Evolutionary conservation across 768 basidiomycete species (phyloP).

Genomic region (Cubamyces sp.): DNA sequence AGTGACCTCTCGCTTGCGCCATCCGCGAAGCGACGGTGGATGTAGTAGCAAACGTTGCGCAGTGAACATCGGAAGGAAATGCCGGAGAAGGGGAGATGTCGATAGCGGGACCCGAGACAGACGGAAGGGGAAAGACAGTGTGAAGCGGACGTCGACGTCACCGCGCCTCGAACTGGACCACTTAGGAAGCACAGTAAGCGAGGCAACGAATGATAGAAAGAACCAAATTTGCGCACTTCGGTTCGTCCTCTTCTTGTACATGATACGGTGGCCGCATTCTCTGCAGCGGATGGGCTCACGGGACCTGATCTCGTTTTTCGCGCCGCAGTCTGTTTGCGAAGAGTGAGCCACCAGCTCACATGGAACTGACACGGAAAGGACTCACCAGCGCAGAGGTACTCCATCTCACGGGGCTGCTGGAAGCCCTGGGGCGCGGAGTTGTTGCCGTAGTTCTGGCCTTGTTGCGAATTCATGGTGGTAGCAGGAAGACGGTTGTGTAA

Average conservation of each 20-base stretch:
- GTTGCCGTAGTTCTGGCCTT: slow-evolving; percentile 30
- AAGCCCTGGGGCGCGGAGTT: slow-evolving; percentile 31
- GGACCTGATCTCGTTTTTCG: slow-evolving; percentile 87
- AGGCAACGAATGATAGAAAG: not conserved
- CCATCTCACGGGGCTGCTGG: slow-evolving; percentile 62
- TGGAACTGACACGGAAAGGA: not conserved
- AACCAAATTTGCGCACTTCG: slow-evolving; percentile 65
- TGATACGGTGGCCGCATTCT: slow-evolving; percentile 96
- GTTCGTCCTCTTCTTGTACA: slow-evolving; percentile 97
- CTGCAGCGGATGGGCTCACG: slow-evolving; percentile 94
- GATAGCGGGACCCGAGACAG: slow-evolving; percentile 5
- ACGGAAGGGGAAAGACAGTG: slow-evolving; percentile 9
- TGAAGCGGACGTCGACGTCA: slow-evolving; percentile 35
- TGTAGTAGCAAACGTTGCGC: not conserved
- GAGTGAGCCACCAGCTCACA: slow-evolving; percentile 1
- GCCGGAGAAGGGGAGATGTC: not conserved
- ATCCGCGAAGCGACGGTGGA: not conserved
- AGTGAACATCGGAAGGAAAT: not conserved
- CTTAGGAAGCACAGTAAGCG: slow-evolving; percentile 39
- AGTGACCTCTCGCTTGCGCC: not conserved
- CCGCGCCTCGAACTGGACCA: slow-evolving; percentile 87
- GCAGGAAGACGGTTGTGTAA: slow-evolving; percentile 31
- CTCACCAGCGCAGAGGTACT: slow-evolving; percentile 86
- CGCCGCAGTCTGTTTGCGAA: slow-evolving; percentile 71
- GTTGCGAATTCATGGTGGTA: slow-evolving; percentile 47